Conservation (phyloP, 768 basidiomycete species). For the Boletus huronensis region DNA sequence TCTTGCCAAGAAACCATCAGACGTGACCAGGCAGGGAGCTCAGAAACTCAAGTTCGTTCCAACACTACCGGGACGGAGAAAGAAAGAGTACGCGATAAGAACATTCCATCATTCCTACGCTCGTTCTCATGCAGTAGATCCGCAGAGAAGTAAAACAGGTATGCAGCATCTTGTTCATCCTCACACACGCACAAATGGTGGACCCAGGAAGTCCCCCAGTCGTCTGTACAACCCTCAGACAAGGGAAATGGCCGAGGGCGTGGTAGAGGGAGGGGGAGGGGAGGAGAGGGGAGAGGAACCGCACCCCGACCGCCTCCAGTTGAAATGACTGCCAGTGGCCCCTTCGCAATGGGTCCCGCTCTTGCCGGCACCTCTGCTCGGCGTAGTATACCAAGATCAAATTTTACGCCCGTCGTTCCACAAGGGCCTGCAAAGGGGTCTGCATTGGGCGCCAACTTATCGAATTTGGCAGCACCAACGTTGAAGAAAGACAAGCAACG, state of each 20-base stretch:
- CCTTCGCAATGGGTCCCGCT: conserved; percentile 83
- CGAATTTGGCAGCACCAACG: conserved; percentile 47
- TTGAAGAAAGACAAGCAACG: conserved; percentile 44
- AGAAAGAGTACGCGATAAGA: conserved; percentile 66
- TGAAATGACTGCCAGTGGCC: conserved; percentile 84
- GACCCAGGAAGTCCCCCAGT: conserved; percentile 46
- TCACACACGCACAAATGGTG: conserved; percentile 3
- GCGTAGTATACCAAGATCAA: conserved; percentile 51
- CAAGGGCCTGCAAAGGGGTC: conserved; percentile 35
- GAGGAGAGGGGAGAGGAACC: conserved; percentile 49
- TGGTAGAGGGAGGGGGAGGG: conserved; percentile 49
- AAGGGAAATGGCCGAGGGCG: conserved; percentile 45
- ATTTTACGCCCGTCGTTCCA: conserved; percentile 50
- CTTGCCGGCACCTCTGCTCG: conserved; percentile 54
- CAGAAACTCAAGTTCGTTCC: conserved; percentile 81
- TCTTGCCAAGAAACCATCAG: conserved; percentile 65
- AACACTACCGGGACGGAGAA: conserved; percentile 68
- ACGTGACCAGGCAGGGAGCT: conserved; percentile 70
- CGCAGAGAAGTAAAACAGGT: conserved; percentile 65
- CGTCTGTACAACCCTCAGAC: conserved; percentile 32
- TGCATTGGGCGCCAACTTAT: conserved; percentile 47
- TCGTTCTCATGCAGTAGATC: conserved; percentile 15
- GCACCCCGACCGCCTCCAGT: conserved; percentile 45
- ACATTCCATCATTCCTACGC: background rate
- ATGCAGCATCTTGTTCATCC: conserved; percentile 19